Percentiles rank a stretch among this genome's conserved stretches.
Evolutionary conservation across 148 eudicot species (phyloP).

Genomic region (Heliamphora exappendiculata): DNA sequence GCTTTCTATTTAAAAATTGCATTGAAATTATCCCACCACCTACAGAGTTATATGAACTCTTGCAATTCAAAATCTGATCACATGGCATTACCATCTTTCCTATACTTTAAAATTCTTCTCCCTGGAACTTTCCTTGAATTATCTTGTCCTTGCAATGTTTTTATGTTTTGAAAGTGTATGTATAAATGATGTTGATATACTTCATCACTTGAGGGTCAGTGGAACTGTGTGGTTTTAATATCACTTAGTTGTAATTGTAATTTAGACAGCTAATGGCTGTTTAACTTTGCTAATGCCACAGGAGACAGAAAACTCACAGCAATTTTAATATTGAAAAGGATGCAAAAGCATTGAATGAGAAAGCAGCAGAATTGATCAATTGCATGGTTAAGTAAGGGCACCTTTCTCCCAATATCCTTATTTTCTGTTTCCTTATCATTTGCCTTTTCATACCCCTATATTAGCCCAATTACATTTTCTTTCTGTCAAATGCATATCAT

Average conservation of each 20-base stretch:
- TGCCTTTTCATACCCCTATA: background rate
- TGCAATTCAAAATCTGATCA: background rate
- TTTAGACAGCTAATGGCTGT: background rate
- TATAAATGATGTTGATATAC: background rate
- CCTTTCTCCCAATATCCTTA: background rate
- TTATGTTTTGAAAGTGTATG: background rate
- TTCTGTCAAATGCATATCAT: background rate
- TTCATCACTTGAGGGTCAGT: background rate
- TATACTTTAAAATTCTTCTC: background rate
- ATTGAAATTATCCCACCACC: background rate
- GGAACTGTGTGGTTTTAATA: background rate
- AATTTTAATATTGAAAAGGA: constrained; percentile 25
- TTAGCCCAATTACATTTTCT: background rate
- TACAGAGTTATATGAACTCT: background rate
- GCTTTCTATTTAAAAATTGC: background rate
- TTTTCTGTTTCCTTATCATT: background rate
- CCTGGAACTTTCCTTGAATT: background rate
- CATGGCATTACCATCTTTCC: background rate
- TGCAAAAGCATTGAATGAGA: constrained; percentile 39
- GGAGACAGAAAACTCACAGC: constrained; percentile 43
- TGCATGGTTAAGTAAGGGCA: constrained; percentile 53
- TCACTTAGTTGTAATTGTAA: background rate
- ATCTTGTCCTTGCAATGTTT: background rate
- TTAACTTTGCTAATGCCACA: constrained; percentile 22
- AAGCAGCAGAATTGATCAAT: constrained; percentile 45